Conservation (phyloP, 352 stramenopile genomes). For the Phytopythium montanum region DNA sequence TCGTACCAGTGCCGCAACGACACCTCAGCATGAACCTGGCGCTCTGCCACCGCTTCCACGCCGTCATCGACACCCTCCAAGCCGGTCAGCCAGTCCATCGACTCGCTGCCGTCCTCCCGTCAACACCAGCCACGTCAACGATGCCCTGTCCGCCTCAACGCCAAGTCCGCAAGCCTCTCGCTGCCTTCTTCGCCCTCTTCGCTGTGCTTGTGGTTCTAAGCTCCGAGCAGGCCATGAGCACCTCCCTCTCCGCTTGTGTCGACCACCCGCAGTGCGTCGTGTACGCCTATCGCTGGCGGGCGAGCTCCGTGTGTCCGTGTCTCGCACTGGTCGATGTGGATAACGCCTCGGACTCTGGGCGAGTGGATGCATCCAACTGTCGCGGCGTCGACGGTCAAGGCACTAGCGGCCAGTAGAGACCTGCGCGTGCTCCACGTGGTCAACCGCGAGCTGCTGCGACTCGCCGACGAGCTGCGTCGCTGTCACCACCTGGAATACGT, state of each 20-base stretch:
- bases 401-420: slow-evolving; percentile 19
- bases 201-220: slow-evolving; percentile 12
- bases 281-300: slow-evolving; percentile 15
- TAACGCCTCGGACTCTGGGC: slow-evolving; percentile 14
- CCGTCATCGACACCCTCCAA: slow-evolving; percentile 15
- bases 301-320: slow-evolving; percentile 25
- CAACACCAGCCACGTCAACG: background rate
- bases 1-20: background rate
- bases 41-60: slow-evolving; percentile 28
- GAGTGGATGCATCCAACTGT: slow-evolving; percentile 23
- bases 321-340: slow-evolving; percentile 33
- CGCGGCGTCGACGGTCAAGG: slow-evolving; percentile 17
- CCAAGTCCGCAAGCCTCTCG: slow-evolving; percentile 11
- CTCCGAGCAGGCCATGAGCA: slow-evolving; percentile 13
- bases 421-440: slow-evolving; percentile 39
- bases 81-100: background rate
- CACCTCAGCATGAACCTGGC: slow-evolving; percentile 17
- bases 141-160: background rate
- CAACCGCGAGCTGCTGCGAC: slow-evolving; percentile 20
- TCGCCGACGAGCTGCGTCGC: slow-evolving; percentile 20
- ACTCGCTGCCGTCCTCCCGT: background rate
- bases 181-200: slow-evolving; percentile 11
- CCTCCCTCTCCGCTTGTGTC: slow-evolving; percentile 7
- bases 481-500: slow-evolving; percentile 34
- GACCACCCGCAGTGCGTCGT: slow-evolving; percentile 19